These are phyloP conservation scores for Misopates orontium DNA, from an alignment of 257 asterid genomes.

Conservation along the genomic window DNA sequence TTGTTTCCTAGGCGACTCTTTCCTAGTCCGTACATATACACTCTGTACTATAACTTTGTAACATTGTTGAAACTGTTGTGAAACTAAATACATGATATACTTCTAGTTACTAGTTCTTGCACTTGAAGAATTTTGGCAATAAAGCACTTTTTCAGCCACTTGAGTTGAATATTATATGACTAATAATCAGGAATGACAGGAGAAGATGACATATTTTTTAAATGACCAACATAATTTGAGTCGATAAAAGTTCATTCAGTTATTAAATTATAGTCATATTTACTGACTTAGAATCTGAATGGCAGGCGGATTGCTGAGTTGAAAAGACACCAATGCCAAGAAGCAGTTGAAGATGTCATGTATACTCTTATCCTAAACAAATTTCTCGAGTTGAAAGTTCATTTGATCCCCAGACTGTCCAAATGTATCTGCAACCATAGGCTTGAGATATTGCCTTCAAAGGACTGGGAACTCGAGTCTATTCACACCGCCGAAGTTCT, in stretches of 20 bases:
- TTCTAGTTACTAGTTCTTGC: background rate
- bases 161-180: too few relatives aligned
- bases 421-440: conserved; percentile 68
- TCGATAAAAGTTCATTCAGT: background rate
- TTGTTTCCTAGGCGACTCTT: too few relatives aligned
- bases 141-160: background rate
- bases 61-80: background rate
- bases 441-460: conserved; percentile 77
- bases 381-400: conserved; percentile 66
- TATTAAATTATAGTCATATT: conserved; percentile 15
- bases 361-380: conserved; percentile 52
- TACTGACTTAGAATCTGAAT: conserved; percentile 29
- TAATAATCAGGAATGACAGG: too few relatives aligned
- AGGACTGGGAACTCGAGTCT: conserved; percentile 88
- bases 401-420: conserved; percentile 69
- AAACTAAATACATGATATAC: background rate
- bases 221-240: background rate
- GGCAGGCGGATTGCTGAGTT: conserved; percentile 78
- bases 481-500: conserved; percentile 65
- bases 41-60: too few relatives aligned
- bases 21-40: too few relatives aligned
- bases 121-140: background rate
- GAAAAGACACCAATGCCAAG: conserved; percentile 51
- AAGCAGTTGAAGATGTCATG: conserved; percentile 76
- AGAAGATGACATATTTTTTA: background rate